A percentile compares a stretch with the other conserved stretches of the same genome.
These are phyloP conservation scores for Tolypocladium tropicale DNA, from an alignment of 2,329 filamentous ascomycete genomes.

Conservation along the genomic window DNA sequence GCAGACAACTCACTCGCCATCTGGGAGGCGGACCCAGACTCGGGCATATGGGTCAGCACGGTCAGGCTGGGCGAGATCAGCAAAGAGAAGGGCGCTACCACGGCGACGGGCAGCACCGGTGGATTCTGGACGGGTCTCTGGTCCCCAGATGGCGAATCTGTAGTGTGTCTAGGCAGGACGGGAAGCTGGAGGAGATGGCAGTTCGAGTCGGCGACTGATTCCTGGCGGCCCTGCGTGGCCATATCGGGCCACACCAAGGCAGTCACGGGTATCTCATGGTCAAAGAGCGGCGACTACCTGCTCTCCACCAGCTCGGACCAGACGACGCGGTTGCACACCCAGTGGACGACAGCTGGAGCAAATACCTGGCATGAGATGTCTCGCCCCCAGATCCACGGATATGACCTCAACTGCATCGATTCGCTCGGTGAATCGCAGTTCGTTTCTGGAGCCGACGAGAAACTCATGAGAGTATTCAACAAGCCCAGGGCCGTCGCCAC, in stretches of 20 bases:
- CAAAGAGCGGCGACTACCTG: conserved; percentile 69
- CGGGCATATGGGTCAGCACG: conserved; percentile 84
- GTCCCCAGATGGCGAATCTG: conserved; percentile 64
- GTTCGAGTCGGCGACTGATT: conserved; percentile 46
- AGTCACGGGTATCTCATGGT: conserved; percentile 77
- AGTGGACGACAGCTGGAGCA: conserved; percentile 49
- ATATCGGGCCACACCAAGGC: conserved; percentile 76
- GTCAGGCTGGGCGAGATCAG: conserved; percentile 88
- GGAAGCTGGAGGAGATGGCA: conserved; percentile 90
- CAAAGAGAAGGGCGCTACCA: conserved; percentile 88
- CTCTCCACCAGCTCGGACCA: conserved; percentile 87
- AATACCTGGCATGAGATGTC: conserved; percentile 91
- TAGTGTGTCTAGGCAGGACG: conserved; percentile 78
- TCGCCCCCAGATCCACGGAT: conserved; percentile 92
- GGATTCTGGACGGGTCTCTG: conserved; percentile 96
- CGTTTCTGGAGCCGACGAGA: conserved; percentile 92
- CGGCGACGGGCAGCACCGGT: conserved; percentile 88
- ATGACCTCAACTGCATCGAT: conserved; percentile 92
- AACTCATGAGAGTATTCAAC: conserved; percentile 91
- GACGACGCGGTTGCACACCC: conserved; percentile 77
- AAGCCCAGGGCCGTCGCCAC: conserved; percentile 75
- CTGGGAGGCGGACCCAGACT: conserved; percentile 76
- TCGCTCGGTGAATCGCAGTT: conserved; percentile 65
- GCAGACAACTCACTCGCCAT: conserved; percentile 92
- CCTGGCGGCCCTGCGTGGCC: conserved; percentile 68